Conservation (phyloP, 176 grass and related monocot genomes). For the Panicum miliaceum region DNA sequence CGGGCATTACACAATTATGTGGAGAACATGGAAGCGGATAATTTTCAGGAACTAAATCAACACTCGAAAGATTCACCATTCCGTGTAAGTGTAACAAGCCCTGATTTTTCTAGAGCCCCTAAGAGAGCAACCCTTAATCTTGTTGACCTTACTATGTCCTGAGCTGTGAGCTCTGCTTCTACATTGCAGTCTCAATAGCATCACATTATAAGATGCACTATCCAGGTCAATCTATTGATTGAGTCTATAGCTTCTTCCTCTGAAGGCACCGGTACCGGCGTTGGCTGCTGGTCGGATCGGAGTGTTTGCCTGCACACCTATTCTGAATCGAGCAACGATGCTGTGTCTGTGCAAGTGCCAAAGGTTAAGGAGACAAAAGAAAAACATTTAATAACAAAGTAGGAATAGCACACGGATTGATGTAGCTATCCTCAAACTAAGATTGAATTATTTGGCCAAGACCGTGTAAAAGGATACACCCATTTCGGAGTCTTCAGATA, state of each 20-base stretch:
- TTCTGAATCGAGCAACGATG: constrained; percentile 70
- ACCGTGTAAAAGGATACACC: constrained; percentile 83
- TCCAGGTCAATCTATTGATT: constrained; percentile 48
- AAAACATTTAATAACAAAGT: constrained; percentile 8
- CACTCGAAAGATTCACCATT: neutral
- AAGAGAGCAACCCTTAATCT: neutral
- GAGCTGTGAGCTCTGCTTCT: constrained; percentile 13
- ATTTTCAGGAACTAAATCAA: neutral
- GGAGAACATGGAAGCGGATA: neutral
- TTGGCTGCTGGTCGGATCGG: constrained; percentile 30
- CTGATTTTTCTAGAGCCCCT: neutral
- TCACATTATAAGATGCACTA: neutral
- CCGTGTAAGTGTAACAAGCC: neutral
- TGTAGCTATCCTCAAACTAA: constrained; percentile 16
- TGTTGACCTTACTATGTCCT: constrained; percentile 17
- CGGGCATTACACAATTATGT: neutral
- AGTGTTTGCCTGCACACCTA: constrained; percentile 61
- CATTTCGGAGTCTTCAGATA: constrained; percentile 86
- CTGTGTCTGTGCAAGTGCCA: constrained; percentile 72
- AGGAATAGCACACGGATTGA: constrained; percentile 10
- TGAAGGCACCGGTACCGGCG: constrained; percentile 54
- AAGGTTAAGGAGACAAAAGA: constrained; percentile 60
- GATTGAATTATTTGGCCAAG: constrained; percentile 27
- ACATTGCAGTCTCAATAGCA: constrained; percentile 5
- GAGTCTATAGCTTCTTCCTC: constrained; percentile 81